Base-by-base conservation (phyloP, 2,329 filamentous ascomycete species). In the Myotisia sp. region DNA sequence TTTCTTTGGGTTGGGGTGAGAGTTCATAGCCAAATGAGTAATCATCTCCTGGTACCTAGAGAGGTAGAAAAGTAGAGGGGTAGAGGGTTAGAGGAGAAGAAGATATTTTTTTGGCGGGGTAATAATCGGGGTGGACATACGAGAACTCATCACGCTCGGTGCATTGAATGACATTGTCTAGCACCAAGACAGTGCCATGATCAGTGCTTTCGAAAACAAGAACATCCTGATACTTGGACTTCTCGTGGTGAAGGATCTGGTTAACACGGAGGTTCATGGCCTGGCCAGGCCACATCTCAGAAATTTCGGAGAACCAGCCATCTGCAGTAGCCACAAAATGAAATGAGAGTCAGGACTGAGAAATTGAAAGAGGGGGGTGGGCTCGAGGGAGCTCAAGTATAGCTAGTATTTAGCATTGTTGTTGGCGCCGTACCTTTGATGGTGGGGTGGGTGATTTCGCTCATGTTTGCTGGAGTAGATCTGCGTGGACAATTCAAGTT, bases 231-330 rank as follows among this genome's bases (percentile, higher is more conserved):
- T 94, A 98, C 70, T 92, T 70, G 71, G 81, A 90, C 76, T 94
- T 95, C 70, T 98, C 90, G 70, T 95, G 87, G 73, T 94, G 86
- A 44, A 98, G 71, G 55, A 98, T 78, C 70, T 94, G 83, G 62
- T 98, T 87, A 64, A 98, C 90, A 65, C 82, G 85, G 58, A 93
- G 79, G 49, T 82, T 94, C 87, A 95, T 95, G 59, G 90, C 90
- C 70, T 95, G 90, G 60, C 90, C 84, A 43, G 90, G 87, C 90
- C 90, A 98, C 87, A 98, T 95, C 57, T 90, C 70, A 50, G 82
- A 92, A 66, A 93, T 86, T 69, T 98, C 90, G 63, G 85, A 82
- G 79, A 98, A 98, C 90, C 90, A 98, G 68, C 87, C 90, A 93
- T 95, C 90, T 93, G 49, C 10, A 39, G 29, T 21, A 28, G 22